phyloP scores from a whole-genome alignment of 1,284 basidiomycete species.

The Puccinia triticina region DNA sequence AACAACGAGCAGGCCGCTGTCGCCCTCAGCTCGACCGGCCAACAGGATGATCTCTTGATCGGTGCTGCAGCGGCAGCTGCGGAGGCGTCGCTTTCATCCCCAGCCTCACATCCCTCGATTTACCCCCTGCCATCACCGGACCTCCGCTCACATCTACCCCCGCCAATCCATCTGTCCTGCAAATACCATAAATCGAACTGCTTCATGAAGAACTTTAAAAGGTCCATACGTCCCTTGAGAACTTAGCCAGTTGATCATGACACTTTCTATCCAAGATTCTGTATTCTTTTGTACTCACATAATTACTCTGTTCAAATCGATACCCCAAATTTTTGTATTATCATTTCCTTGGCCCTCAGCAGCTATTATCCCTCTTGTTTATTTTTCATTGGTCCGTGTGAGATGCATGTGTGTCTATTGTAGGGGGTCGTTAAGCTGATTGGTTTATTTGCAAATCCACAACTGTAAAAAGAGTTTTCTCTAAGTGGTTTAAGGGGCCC shows the following conservation, averaged over 20 bases:
- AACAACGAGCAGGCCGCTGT: not conserved
- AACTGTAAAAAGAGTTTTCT: too few relatives aligned
- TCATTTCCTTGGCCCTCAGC: too few relatives aligned
- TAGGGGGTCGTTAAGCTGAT: too few relatives aligned
- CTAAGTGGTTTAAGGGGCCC: too few relatives aligned
- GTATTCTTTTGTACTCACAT: too few relatives aligned
- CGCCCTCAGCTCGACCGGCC: not conserved
- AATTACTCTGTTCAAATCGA: too few relatives aligned
- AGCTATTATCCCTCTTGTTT: too few relatives aligned
- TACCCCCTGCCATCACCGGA: not conserved
- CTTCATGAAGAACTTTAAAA: constrained; percentile 21
- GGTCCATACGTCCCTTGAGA: not conserved
- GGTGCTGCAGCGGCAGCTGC: not conserved
- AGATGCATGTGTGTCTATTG: too few relatives aligned
- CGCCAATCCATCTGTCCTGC: not conserved
- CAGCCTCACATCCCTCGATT: not conserved
- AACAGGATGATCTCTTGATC: not conserved
- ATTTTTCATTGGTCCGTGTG: too few relatives aligned
- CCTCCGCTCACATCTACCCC: not conserved
- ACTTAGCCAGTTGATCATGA: not conserved
- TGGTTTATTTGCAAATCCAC: too few relatives aligned
- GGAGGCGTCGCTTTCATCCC: constrained; percentile 5
- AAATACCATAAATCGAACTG: not conserved
- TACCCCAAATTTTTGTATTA: too few relatives aligned
- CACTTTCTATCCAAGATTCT: too few relatives aligned